Conservation (phyloP, 352 stramenopile species). For the Aphanomyces stellatus region DNA sequence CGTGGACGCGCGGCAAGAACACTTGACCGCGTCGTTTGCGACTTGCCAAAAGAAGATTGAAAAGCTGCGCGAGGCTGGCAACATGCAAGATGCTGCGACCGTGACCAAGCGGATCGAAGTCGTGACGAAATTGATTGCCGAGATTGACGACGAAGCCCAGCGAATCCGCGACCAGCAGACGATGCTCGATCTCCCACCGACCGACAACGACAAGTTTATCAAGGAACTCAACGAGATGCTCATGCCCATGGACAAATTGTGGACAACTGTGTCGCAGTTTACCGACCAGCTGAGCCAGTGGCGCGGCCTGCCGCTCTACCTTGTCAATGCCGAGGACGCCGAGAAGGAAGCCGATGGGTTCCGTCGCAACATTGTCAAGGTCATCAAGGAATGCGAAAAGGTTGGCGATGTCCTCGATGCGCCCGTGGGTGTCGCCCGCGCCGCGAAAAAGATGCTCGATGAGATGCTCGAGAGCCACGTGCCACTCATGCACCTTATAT, state of each 20-base stretch:
- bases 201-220: conserved; percentile 67
- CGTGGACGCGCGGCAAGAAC: conserved; percentile 82
- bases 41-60: conserved; percentile 80
- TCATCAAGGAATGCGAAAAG: conserved; percentile 88
- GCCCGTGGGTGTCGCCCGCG: conserved; percentile 66
- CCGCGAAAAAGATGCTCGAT: conserved; percentile 74
- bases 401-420: conserved; percentile 77
- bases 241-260: conserved; percentile 81
- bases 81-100: conserved; percentile 64
- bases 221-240: conserved; percentile 71
- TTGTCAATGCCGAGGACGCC: conserved; percentile 77
- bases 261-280: conserved; percentile 63
- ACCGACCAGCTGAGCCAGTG: conserved; percentile 18
- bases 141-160: conserved; percentile 73
- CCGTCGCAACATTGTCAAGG: conserved; percentile 77
- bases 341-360: conserved; percentile 84
- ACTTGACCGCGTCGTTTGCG: conserved; percentile 69
- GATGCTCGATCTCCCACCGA: conserved; percentile 64
- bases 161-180: conserved; percentile 83
- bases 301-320: conserved; percentile 14
- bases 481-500: conserved; percentile 88
- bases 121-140: conserved; percentile 68
- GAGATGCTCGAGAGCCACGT: conserved; percentile 85
- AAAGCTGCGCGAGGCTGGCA: conserved; percentile 85
- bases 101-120: conserved; percentile 77